phyloP scores from a whole-genome alignment of 1,284 basidiomycete genomes.

The Calocybe gambosa region DNA sequence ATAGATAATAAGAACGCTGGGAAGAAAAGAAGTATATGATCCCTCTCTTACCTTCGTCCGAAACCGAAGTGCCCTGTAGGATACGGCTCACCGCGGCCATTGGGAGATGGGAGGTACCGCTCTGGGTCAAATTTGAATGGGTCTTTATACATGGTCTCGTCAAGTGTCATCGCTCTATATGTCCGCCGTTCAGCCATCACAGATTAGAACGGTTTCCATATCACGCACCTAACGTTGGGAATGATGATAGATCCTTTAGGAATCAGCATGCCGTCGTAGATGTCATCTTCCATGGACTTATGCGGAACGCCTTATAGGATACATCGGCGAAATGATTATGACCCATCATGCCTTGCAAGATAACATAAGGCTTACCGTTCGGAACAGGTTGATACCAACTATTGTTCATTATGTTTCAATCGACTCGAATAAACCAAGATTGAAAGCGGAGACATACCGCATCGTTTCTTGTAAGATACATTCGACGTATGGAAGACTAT shows the following conservation, averaged over 20 bases:
- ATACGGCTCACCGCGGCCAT: slow-evolving; percentile 14
- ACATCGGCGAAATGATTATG: background rate
- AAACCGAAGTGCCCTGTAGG: slow-evolving; percentile 16
- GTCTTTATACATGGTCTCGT: slow-evolving; percentile 11
- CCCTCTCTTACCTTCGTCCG: slow-evolving; percentile 11
- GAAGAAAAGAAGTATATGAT: background rate
- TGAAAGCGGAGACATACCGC: background rate
- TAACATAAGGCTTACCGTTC: slow-evolving; percentile 7
- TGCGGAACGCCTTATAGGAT: slow-evolving; percentile 21
- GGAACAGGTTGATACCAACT: slow-evolving; percentile 14
- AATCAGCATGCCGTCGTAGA: background rate
- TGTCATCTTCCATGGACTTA: slow-evolving; percentile 19
- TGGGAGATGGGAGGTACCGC: slow-evolving; percentile 11
- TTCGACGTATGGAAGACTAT: slow-evolving; percentile 10
- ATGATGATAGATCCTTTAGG: slow-evolving; percentile 17
- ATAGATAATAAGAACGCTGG: background rate
- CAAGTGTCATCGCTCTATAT: slow-evolving; percentile 16
- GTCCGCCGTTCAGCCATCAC: slow-evolving; percentile 1
- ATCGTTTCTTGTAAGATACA: slow-evolving; percentile 11
- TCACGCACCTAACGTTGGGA: slow-evolving; percentile 16
- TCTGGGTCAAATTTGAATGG: slow-evolving; percentile 11
- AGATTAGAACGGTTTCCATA: background rate
- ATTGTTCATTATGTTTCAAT: background rate
- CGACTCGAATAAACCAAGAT: background rate
- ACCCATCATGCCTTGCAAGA: too few relatives aligned